Evolutionary conservation across 352 stramenopile species (phyloP), one percentile per base, ranked within the genome.

Genomic region (Globisporangium rhizosaccharum): DNA sequence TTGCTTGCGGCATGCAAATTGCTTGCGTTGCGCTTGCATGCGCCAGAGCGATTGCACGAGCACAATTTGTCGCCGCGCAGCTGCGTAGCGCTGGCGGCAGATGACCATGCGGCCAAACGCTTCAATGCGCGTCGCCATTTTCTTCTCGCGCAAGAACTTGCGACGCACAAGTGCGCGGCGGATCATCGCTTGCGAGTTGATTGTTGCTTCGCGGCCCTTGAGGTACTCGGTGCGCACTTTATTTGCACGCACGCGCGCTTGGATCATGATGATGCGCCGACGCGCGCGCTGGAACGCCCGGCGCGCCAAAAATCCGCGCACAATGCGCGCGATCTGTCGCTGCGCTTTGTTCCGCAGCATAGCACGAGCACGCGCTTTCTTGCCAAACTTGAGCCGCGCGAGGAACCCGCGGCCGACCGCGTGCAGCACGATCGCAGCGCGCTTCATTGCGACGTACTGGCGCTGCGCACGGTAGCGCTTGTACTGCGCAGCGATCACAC

Each of bases 151-250:
- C 23, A 92, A 46, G 36, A 93, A 92, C 55, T 86, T 88, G 23
- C 84, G 79, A 14, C 84, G 84, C 50, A 91, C 76, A 9, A 96
- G 69, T 5, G 79, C 79, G 30, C 84, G 74, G 15, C 86, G 84
- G 63, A 96, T 93, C 86, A 96, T 96, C 14, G 84, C 84, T 63
- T 96, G 86, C 23, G 85, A 90, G 56, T 88, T 87, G 54, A 96
- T 96, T 0, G 86, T 96, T 9, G 86, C 86, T 53, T 94, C 79
- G 56, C 86, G 76, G 36, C 86, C 84, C 63, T 89, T 85, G n/a
- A 94, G 59, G 70, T 96, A 96, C 56, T 90, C 79, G 1, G 82
- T 92, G 17, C 86, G 86, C 56, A 96, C 86, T 26, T 87, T 83
- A 61, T 96, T 94, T 5, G 86, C 86, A 33, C 86, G 86, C 10